Evolutionary conservation across 1,139 yeast species (phyloP).

Genomic region (Saccharomyces hybrid): DNA sequence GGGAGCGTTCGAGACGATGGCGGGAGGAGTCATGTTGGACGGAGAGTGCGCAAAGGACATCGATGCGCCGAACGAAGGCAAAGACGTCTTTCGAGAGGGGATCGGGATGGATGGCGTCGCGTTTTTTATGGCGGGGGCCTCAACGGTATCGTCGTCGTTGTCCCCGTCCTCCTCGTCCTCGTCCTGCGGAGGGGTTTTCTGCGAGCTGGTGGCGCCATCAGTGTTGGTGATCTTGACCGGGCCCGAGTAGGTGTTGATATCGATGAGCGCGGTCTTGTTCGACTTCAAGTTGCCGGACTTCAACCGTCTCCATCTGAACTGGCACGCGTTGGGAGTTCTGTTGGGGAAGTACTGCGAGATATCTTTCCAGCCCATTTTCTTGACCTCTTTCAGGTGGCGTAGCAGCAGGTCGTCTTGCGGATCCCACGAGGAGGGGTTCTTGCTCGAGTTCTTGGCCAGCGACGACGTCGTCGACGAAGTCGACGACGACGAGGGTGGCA

Average conservation of each 20-base stretch:
- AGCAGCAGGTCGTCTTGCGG: constrained; percentile 62
- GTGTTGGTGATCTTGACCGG: constrained; percentile 10
- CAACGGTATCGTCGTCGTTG: not conserved
- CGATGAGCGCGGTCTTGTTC: constrained; percentile 35
- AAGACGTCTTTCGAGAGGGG: not conserved
- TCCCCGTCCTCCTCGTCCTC: no score
- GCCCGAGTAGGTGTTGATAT: constrained; percentile 19
- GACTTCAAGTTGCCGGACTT: constrained; percentile 59
- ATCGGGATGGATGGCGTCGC: not conserved
- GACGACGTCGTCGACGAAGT: constrained; percentile 4
- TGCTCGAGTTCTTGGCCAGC: constrained; percentile 8
- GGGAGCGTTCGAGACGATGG: not conserved
- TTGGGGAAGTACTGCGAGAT: constrained; percentile 59
- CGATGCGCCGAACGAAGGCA: not conserved
- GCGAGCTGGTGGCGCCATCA: not conserved
- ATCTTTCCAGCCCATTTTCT: constrained; percentile 71
- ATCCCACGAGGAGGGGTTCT: constrained; percentile 68
- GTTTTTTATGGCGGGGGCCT: not conserved
- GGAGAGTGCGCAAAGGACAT: not conserved
- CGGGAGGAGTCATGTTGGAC: not conserved
- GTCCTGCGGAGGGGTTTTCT: no score
- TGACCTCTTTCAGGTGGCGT: constrained; percentile 63
- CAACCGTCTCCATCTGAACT: constrained; percentile 68
- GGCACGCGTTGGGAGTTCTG: constrained; percentile 73
- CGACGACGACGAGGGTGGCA: constrained; percentile 2